Evolutionary conservation across 2,329 filamentous ascomycete genomes (phyloP), one percentile per base, ranked within the genome.

Genomic region (Exophiala sp.): DNA sequence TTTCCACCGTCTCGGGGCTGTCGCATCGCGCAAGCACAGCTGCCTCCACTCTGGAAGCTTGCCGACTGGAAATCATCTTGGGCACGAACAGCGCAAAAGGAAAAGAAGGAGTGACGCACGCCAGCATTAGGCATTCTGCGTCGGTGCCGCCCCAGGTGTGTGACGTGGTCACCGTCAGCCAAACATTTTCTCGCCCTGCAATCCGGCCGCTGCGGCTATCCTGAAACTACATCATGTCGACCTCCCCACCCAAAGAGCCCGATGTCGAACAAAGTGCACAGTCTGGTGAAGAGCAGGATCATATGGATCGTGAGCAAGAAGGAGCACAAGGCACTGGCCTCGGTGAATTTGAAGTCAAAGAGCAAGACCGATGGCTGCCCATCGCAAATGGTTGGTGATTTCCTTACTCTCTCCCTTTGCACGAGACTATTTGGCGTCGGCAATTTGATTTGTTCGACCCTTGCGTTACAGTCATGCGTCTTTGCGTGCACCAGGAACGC

Each of bases 291-390:
- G 78, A 82, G 71, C 89, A 94, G 80, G 86, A 86, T 81, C 87
- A 87, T 83, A 95, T 95, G 89, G 91, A 95, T 69, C 78, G 78
- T 66, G 74, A 75, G 55, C 71, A 75, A 56, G 72, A 73, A 78
- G 88, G 91, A 73, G 78, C 81, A 85, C 87, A 90, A 78, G 80
- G 81, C 72, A 81, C 81, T 74, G 86, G 82, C 72, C 81, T 87
- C 75, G 85, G 90, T 75, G 92, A 97, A 78, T 96, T 96, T 73
- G 92, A 97, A 78, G 92, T 97, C 75, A 97, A 97, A 82, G 94
- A 99, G 77, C 94, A 99, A 77, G 94, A 99, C 77, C 82, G 94
- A 81, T 99, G 94, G 94, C 84, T 99, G 73, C 94, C 94, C 72
- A 99, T 99, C 83, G 94, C 94, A 78, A 99, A 99, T 91, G 94